Conservation (phyloP, 768 basidiomycete species). For the Termitomyces sp. region DNA sequence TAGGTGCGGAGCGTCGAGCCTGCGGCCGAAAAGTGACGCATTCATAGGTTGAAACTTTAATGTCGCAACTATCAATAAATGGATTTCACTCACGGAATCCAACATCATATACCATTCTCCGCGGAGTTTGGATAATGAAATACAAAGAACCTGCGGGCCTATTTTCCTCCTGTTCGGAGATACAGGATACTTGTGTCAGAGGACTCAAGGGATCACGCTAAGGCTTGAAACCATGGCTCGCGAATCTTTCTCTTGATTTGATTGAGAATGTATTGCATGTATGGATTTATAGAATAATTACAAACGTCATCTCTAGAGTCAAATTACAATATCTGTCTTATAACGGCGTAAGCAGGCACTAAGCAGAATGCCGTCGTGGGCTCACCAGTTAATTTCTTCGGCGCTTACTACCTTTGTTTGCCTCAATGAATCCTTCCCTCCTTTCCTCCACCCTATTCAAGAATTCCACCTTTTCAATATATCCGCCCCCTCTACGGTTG, state of each 20-base stretch:
- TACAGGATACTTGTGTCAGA: neutral
- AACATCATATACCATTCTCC: too few species aligned
- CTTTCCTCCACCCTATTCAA: constrained; percentile 69
- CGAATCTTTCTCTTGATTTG: neutral
- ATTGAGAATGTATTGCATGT: too few species aligned
- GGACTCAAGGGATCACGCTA: neutral
- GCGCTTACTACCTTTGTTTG: constrained; percentile 51
- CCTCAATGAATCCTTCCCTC: constrained; percentile 59
- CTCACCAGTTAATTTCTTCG: constrained; percentile 19
- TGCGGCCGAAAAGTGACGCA: too few species aligned
- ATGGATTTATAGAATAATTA: neutral
- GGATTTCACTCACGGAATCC: too few species aligned
- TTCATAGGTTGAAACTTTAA: too few species aligned
- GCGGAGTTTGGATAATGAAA: too few species aligned
- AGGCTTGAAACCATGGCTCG: neutral
- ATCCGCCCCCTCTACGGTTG: constrained; percentile 70
- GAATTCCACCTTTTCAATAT: constrained; percentile 83
- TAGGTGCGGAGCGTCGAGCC: too few species aligned
- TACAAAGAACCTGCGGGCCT: too few species aligned
- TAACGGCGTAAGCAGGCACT: neutral
- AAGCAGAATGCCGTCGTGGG: neutral
- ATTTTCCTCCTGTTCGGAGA: too few species aligned
- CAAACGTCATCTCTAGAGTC: neutral
- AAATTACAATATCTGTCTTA: neutral
- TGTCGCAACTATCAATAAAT: too few species aligned